A percentile compares a stretch with the other conserved stretches of the same genome.
Conservation (phyloP, 805 yeast genomes). For the Gaillardinia entomophila region DNA sequence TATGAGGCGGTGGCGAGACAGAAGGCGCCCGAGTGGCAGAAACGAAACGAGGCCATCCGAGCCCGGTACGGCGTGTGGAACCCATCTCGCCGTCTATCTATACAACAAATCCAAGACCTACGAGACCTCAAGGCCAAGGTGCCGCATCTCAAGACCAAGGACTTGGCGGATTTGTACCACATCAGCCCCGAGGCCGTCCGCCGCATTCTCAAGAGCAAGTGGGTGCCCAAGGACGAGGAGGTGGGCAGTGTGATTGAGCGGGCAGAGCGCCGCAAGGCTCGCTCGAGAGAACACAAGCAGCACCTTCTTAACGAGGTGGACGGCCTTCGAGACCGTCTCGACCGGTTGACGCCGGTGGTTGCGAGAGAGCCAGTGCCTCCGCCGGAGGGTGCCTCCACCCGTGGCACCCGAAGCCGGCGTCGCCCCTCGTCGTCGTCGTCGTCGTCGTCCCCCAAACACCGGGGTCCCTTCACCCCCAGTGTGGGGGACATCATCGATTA, state of each 20-base stretch:
- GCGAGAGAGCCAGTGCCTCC: too few relatives aligned
- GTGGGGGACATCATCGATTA: slow-evolving; percentile 22
- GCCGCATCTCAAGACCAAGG: slow-evolving; percentile 58
- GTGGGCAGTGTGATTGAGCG: slow-evolving; percentile 40
- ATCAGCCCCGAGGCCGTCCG: slow-evolving; percentile 80
- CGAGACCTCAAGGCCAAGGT: slow-evolving; percentile 46
- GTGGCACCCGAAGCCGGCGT: too few relatives aligned
- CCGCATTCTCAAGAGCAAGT: slow-evolving; percentile 69
- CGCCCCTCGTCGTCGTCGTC: too few relatives aligned
- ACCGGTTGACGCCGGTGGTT: too few relatives aligned
- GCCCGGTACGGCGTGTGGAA: slow-evolving; percentile 65
- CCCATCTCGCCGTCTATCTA: slow-evolving; percentile 60
- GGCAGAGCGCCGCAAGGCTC: slow-evolving; percentile 35
- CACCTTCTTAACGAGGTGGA: slow-evolving; percentile 5
- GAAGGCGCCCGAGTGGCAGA: slow-evolving; percentile 52
- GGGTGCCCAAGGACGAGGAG: slow-evolving; percentile 64
- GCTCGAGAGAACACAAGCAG: slow-evolving; percentile 7
- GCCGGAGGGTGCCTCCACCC: too few relatives aligned
- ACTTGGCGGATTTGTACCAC: slow-evolving; percentile 57
- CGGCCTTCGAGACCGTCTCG: not conserved
- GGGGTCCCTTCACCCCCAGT: slow-evolving; percentile 14
- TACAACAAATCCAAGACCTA: slow-evolving; percentile 65
- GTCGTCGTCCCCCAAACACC: too few relatives aligned
- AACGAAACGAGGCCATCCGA: slow-evolving; percentile 57
- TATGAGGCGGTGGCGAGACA: slow-evolving; percentile 37